phyloP scores from a whole-genome alignment of 495 filamentous ascomycete genomes.

The Articulospora tetracladia region DNA sequence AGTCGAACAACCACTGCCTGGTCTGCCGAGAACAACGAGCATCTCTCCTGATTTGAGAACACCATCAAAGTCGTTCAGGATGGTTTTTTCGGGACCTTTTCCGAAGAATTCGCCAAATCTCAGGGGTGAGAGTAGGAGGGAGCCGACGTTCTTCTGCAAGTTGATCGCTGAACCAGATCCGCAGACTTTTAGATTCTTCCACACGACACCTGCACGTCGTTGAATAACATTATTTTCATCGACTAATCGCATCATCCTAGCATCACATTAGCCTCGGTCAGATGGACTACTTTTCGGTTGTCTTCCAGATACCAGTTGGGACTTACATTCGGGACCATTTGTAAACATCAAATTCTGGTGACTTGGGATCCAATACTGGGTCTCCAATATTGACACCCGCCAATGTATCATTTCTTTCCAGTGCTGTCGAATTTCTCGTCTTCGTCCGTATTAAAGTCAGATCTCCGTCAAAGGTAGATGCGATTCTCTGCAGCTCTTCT shows the following conservation, averaged over 20 bases:
- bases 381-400: conserved; percentile 41
- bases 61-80: conserved; percentile 70
- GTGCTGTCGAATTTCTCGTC: conserved; percentile 23
- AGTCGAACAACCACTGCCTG: conserved; percentile 53
- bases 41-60: conserved; percentile 73
- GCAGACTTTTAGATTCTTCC: conserved; percentile 43
- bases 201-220: conserved; percentile 38
- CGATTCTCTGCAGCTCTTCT: conserved; percentile 20
- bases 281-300: neutral
- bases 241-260: conserved; percentile 30
- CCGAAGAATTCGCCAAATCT: conserved; percentile 29
- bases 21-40: conserved; percentile 74
- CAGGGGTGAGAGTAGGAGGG: conserved; percentile 26
- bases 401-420: conserved; percentile 41
- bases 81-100: conserved; percentile 56
- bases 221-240: conserved; percentile 25
- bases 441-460: conserved; percentile 11
- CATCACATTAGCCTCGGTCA: neutral
- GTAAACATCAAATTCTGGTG: conserved; percentile 52
- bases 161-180: conserved; percentile 45
- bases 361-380: conserved; percentile 52
- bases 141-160: conserved; percentile 34
- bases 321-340: conserved; percentile 50
- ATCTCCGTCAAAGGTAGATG: conserved; percentile 10
- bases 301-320: neutral